Percentiles rank a stretch among this genome's conserved stretches.
These are phyloP conservation scores for Alternaria burnsii DNA, from an alignment of 2,329 filamentous ascomycete species.

Conservation along the genomic window DNA sequence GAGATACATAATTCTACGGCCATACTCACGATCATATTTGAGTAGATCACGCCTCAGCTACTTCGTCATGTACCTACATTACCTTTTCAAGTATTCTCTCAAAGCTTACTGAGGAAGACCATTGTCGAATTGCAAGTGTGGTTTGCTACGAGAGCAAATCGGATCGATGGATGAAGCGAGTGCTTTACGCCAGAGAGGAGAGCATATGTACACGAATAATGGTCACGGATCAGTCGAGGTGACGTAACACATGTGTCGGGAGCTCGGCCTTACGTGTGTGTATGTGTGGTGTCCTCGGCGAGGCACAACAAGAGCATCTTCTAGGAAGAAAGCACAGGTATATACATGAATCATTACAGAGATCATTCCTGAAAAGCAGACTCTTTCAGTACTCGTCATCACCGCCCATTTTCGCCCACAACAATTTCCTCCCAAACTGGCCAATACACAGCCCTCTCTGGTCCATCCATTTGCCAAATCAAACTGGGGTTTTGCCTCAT, in stretches of 20 bases:
- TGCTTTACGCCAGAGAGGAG: not conserved
- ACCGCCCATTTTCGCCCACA: not conserved
- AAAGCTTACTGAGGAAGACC: not conserved
- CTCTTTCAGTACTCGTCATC: not conserved
- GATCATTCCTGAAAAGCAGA: not conserved
- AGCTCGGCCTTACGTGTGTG: not conserved
- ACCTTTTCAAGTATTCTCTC: not conserved
- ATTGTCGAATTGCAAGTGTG: not conserved
- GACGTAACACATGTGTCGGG: not conserved
- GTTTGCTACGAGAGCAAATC: not conserved
- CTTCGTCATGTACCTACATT: not conserved
- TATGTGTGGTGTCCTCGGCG: not conserved
- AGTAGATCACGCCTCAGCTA: not conserved
- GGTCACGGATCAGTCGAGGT: too few relatives aligned
- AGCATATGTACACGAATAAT: not conserved
- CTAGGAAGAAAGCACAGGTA: not conserved
- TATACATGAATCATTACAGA: not conserved
- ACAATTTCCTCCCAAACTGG: constrained; percentile 23
- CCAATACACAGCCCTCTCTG: constrained; percentile 21
- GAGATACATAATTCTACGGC: not conserved
- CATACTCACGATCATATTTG: not conserved
- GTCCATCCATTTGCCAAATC: constrained; percentile 37
- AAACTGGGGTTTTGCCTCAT: constrained; percentile 38
- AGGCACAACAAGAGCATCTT: not conserved
- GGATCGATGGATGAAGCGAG: not conserved